These are phyloP conservation scores for Aspergillus sp. DNA, from an alignment of 2,329 filamentous ascomycete species.

Conservation along the genomic window DNA sequence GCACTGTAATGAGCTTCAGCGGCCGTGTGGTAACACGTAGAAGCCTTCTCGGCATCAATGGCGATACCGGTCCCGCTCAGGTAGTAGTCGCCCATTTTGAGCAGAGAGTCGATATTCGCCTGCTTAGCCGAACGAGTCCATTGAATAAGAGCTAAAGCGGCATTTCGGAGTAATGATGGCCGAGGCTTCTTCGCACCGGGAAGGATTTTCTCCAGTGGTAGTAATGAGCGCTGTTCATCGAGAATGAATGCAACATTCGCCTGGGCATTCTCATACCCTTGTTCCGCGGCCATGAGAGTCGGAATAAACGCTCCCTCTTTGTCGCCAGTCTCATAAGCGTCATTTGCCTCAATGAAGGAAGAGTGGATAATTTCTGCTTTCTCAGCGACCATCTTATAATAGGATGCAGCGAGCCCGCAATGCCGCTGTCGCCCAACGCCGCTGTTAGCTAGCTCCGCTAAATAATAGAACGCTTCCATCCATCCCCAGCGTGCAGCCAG, in stretches of 20 bases:
- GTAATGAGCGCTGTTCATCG: constrained; percentile 67
- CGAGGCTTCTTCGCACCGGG: constrained; percentile 45
- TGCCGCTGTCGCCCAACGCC: constrained; percentile 78
- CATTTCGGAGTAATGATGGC: constrained; percentile 54
- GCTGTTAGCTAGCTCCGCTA: constrained; percentile 81
- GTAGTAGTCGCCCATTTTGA: constrained; percentile 99
- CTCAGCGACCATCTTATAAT: constrained; percentile 80
- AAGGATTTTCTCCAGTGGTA: constrained; percentile 58
- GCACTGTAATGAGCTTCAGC: constrained; percentile 90
- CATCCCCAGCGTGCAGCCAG: constrained; percentile 78
- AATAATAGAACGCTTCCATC: constrained; percentile 88
- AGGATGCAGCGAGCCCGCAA: constrained; percentile 73
- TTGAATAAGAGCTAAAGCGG: constrained; percentile 76
- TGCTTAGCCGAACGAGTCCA: constrained; percentile 95
- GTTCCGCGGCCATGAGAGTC: constrained; percentile 85
- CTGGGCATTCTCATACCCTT: constrained; percentile 86
- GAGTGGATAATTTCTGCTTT: constrained; percentile 72
- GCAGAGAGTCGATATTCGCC: constrained; percentile 85
- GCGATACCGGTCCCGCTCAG: constrained; percentile 75
- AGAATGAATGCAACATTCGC: constrained; percentile 87
- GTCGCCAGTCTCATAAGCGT: constrained; percentile 76
- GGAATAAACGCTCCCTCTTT: constrained; percentile 75
- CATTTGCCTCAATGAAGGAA: constrained; percentile 78
- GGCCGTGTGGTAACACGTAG: constrained; percentile 87
- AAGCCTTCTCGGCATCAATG: constrained; percentile 77